These are phyloP conservation scores for Collybia sordida DNA, from an alignment of 768 basidiomycete genomes.

Conservation along the genomic window DNA sequence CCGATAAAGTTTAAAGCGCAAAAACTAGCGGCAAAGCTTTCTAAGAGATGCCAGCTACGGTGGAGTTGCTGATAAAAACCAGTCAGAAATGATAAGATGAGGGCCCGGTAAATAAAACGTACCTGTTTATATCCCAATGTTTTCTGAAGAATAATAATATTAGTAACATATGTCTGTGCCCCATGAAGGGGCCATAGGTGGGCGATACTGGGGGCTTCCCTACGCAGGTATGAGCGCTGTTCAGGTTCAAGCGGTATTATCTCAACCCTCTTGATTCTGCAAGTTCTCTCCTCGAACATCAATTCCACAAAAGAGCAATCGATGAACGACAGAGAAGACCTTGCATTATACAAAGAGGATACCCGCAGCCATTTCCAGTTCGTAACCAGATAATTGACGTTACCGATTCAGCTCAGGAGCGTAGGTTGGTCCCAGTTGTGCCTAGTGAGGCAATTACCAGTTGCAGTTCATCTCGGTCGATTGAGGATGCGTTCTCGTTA, in stretches of 20 bases:
- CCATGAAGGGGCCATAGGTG: slow-evolving; percentile 39
- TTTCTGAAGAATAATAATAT: slow-evolving; percentile 51
- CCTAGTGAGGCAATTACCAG: slow-evolving; percentile 38
- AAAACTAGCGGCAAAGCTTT: slow-evolving; percentile 88
- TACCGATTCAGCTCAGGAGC: slow-evolving; percentile 57
- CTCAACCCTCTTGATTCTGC: slow-evolving; percentile 71
- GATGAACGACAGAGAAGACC: slow-evolving; percentile 21
- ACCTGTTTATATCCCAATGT: slow-evolving; percentile 83
- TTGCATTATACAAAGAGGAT: slow-evolving; percentile 51
- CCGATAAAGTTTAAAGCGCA: slow-evolving; percentile 91
- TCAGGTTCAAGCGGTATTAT: slow-evolving; percentile 98
- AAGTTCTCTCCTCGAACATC: slow-evolving; percentile 22
- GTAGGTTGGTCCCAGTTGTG: slow-evolving; percentile 28
- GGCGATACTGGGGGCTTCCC: slow-evolving; percentile 85
- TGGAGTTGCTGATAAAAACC: slow-evolving; percentile 66
- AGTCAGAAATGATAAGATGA: slow-evolving; percentile 7
- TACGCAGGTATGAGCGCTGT: slow-evolving; percentile 97
- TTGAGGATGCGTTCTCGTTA: slow-evolving; percentile 20
- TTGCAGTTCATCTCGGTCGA: slow-evolving; percentile 44
- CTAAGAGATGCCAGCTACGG: slow-evolving; percentile 79
- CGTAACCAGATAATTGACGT: slow-evolving; percentile 64
- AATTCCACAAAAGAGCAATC: slow-evolving; percentile 9
- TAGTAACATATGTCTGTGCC: slow-evolving; percentile 42
- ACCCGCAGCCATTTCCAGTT: slow-evolving; percentile 89
- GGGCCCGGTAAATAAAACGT: slow-evolving; percentile 15